phyloP scores from a whole-genome alignment of 768 basidiomycete species.

The Podaxis rugospora region DNA sequence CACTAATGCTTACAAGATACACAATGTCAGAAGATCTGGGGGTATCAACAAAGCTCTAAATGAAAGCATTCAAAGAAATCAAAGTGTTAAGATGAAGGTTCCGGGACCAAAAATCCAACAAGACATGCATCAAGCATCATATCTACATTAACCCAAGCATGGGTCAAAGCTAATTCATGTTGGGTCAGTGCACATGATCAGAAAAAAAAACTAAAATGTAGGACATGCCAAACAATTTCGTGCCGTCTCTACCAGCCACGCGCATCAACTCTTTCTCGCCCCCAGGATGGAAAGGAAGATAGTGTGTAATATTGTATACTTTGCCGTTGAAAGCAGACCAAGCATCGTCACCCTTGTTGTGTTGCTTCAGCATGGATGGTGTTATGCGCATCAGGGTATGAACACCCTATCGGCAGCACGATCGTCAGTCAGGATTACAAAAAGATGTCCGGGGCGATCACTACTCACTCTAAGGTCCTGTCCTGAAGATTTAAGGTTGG shows the following conservation, averaged over 20 bases:
- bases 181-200: neutral
- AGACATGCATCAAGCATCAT: conserved; percentile 92
- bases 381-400: conserved; percentile 66
- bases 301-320: conserved; percentile 95
- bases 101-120: conserved; percentile 84
- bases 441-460: neutral
- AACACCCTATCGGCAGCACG: conserved; percentile 50
- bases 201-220: neutral
- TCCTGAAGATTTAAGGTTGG: conserved; percentile 78
- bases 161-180: conserved; percentile 63
- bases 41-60: neutral
- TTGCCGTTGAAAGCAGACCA: conserved; percentile 92
- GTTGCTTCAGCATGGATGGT: conserved; percentile 71
- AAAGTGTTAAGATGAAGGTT: conserved; percentile 35
- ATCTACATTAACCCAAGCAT: conserved; percentile 97
- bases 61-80: neutral
- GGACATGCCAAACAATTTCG: conserved; percentile 83
- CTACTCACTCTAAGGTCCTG: conserved; percentile 65
- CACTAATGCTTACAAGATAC: neutral
- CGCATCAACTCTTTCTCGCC: conserved; percentile 94
- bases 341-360: conserved; percentile 82
- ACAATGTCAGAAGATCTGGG: neutral
- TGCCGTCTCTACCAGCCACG: conserved; percentile 92
- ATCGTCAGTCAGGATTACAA: neutral
- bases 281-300: conserved; percentile 89